These are phyloP conservation scores for Podosphaera aphanis DNA, from an alignment of 2,329 filamentous ascomycete species.

Conservation along the genomic window DNA sequence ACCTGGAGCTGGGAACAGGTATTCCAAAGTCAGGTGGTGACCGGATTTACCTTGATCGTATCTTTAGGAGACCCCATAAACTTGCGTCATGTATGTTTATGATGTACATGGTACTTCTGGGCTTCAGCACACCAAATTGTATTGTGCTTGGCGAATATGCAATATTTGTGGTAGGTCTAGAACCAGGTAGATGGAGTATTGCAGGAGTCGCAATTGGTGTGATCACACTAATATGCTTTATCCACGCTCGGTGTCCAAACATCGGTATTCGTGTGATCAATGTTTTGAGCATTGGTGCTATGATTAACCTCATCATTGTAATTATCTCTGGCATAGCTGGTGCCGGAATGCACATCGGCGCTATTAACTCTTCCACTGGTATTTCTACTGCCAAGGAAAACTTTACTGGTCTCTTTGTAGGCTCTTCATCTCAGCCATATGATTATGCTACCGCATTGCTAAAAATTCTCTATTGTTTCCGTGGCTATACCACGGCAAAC, in stretches of 20 bases:
- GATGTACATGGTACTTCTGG: slow-evolving; percentile 25
- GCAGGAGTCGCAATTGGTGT: slow-evolving; percentile 24
- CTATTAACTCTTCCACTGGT: slow-evolving; percentile 3
- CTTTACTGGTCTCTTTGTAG: slow-evolving; percentile 19
- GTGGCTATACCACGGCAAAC: slow-evolving; percentile 35
- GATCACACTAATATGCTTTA: slow-evolving; percentile 23
- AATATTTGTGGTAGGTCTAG: slow-evolving; percentile 21
- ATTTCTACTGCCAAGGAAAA: slow-evolving; percentile 18
- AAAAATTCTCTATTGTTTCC: slow-evolving; percentile 34
- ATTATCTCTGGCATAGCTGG: slow-evolving; percentile 22
- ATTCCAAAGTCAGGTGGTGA: slow-evolving; percentile 26
- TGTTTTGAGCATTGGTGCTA: slow-evolving; percentile 24
- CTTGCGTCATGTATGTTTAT: slow-evolving; percentile 29
- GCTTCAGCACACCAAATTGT: slow-evolving; percentile 28
- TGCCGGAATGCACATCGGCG: slow-evolving; percentile 16
- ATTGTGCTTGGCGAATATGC: slow-evolving; percentile 28
- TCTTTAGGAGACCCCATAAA: slow-evolving; percentile 26
- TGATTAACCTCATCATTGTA: slow-evolving; percentile 24
- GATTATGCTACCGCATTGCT: slow-evolving; percentile 32
- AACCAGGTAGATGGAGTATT: slow-evolving; percentile 24
- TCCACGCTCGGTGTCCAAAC: slow-evolving; percentile 23
- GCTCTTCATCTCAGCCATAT: slow-evolving; percentile 20
- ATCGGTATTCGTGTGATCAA: slow-evolving; percentile 26
- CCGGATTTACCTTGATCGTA: slow-evolving; percentile 29
- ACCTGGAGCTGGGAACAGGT: slow-evolving; percentile 23